These are phyloP conservation scores for Lolium rigidum DNA, from an alignment of 176 grass and related monocot genomes.

Conservation along the genomic window DNA sequence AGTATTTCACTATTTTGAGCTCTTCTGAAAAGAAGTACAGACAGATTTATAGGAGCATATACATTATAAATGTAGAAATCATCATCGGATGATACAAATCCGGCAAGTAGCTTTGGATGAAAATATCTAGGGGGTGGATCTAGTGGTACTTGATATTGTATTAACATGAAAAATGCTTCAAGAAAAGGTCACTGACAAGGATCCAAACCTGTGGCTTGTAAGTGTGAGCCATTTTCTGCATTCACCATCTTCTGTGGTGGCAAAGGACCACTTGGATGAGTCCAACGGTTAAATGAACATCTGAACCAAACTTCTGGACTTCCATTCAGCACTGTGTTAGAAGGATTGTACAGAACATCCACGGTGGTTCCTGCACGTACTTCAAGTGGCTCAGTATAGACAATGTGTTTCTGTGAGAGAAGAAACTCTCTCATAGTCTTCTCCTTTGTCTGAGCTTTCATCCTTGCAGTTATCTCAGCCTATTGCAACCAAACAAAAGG, in stretches of 20 bases:
- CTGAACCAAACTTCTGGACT: conserved; percentile 90
- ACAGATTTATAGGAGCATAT: conserved; percentile 13
- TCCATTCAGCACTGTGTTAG: conserved; percentile 84
- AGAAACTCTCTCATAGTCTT: conserved; percentile 82
- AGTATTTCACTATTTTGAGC: neutral
- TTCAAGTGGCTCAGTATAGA: conserved; percentile 93
- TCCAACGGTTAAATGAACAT: conserved; percentile 94
- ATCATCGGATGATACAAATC: conserved; percentile 23
- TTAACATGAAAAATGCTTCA: conserved; percentile 23
- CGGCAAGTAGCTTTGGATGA: conserved; percentile 8
- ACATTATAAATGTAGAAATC: neutral
- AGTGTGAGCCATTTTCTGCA: conserved; percentile 66
- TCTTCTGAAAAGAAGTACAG: neutral
- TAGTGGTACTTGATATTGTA: conserved; percentile 18
- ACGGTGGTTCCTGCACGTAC: conserved; percentile 73
- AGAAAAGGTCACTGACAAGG: neutral
- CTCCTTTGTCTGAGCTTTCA: conserved; percentile 86
- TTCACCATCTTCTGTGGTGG: conserved; percentile 84
- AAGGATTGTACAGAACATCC: conserved; percentile 88
- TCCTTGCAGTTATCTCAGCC: conserved; percentile 67
- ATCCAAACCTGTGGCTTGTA: conserved; percentile 69
- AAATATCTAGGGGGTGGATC: neutral
- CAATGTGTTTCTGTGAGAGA: conserved; percentile 93
- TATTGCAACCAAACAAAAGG: conserved; percentile 47
- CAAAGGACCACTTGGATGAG: conserved; percentile 73